Base-by-base conservation (phyloP, 352 stramenopile genomes). In the Pythium rishiriense region DNA sequence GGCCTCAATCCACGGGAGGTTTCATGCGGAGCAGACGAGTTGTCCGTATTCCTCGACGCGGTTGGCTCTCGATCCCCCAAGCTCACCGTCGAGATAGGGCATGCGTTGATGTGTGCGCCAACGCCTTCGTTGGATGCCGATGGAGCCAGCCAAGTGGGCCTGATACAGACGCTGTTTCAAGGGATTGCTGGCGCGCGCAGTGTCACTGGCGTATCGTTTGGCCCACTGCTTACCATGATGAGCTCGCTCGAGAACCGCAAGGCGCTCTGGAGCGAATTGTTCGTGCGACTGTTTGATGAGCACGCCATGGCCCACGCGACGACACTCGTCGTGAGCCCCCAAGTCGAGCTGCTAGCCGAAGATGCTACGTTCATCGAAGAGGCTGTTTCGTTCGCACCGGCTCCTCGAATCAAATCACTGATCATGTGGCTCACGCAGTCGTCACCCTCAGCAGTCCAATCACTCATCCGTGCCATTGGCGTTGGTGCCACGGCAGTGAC, bases 171-270 rank as follows among this genome's bases (percentile, higher is more conserved):
- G 21, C 10, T 67, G 4, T 61, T 67, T 8, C 50, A 33, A 24
- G 60, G 51, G 7, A 67, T 67, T 35, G 19, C 41, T 14, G 51
- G 60, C 5, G 50, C 60, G 11, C 29, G 24, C 14, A 62, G 51
- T 28, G 60, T 67, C 12, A 67, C 60, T 0, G 26, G 49, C 15
- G 24, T 67, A 19, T 67, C 60, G 42, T 67, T 61, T 35, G 60
- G 60, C 0, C 51, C 60, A 12, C 37, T 67, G 4, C 43, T 67
- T 3, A 51, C 60, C 4, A 56, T 67, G 52, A 56, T 53, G 22
- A 31, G 22, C n/a, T 50, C 42, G 3, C 50, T 35, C 0, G 35
- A 9, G 0, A 56, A 61, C 42, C 60, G 60, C 7, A 55, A 45
- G 24, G 29, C 33, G 12, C 15, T 67, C 10, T 67, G 60, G 60